Conservation (phyloP, 2,329 filamentous ascomycete species). For the Exophiala bonariae region DNA sequence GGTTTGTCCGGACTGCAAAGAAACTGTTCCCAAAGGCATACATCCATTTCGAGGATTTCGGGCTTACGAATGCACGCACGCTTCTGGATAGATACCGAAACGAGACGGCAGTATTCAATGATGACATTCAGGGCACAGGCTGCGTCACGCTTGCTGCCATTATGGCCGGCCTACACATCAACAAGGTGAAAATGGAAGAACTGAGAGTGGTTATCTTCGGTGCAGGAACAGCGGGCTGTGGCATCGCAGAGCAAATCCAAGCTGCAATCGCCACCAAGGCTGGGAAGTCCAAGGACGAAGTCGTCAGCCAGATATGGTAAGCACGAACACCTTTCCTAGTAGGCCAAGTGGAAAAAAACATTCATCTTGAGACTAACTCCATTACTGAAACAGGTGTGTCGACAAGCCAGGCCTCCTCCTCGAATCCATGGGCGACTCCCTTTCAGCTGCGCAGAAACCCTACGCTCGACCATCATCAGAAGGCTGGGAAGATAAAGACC, state of each 20-base stretch:
- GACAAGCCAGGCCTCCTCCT: constrained; percentile 79
- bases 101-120: constrained; percentile 81
- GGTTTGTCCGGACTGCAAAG: constrained; percentile 67
- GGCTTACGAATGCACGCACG: constrained; percentile 71
- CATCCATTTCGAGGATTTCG: constrained; percentile 90
- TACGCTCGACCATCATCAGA: constrained; percentile 62
- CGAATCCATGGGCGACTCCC: constrained; percentile 57
- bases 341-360: too few relatives aligned
- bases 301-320: constrained; percentile 75
- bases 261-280: constrained; percentile 74
- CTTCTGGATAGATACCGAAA: constrained; percentile 75
- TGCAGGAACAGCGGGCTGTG: constrained; percentile 76
- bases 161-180: constrained; percentile 72
- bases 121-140: constrained; percentile 86
- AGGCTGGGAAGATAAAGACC: constrained; percentile 43
- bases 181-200: constrained; percentile 65
- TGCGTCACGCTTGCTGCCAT: constrained; percentile 84
- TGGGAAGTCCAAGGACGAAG: constrained; percentile 69
- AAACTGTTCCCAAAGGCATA: constrained; percentile 76
- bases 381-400: constrained; percentile 59
- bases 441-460: constrained; percentile 66
- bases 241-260: constrained; percentile 80
- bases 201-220: constrained; percentile 75
- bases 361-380: too few relatives aligned
- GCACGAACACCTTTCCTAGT: constrained; percentile 14